Evolutionary conservation across 176 grass and related monocot genomes (phyloP).

Genomic region (Alloteropsis semialata): DNA sequence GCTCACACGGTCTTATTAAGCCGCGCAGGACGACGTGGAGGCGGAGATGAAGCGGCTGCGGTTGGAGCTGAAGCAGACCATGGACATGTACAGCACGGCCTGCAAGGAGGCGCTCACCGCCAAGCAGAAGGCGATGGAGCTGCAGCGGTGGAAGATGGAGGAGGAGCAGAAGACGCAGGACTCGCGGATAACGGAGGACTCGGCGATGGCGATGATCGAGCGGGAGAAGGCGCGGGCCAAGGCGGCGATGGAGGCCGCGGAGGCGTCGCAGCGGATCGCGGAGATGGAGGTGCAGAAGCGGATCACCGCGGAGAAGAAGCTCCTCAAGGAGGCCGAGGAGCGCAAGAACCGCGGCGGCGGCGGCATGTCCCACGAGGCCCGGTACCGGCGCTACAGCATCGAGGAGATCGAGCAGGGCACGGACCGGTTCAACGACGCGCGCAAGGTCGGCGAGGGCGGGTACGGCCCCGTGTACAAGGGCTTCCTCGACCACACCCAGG

Average conservation of each 20-base stretch:
- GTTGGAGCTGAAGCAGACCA: slow-evolving; percentile 88
- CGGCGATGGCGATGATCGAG: slow-evolving; percentile 60
- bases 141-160: slow-evolving; percentile 71
- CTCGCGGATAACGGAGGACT: slow-evolving; percentile 51
- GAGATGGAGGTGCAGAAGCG: slow-evolving; percentile 87
- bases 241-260: slow-evolving; percentile 65
- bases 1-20: too few species aligned
- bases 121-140: slow-evolving; percentile 81
- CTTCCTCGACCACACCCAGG: slow-evolving; percentile 75
- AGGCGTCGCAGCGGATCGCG: slow-evolving; percentile 60
- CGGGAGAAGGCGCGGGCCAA: slow-evolving; percentile 58
- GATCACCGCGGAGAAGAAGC: slow-evolving; percentile 60
- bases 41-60: slow-evolving; percentile 83
- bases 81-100: slow-evolving; percentile 98
- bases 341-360: slow-evolving; percentile 34
- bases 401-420: slow-evolving; percentile 90
- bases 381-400: slow-evolving; percentile 74
- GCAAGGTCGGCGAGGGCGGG: slow-evolving; percentile 89
- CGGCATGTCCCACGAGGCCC: slow-evolving; percentile 25
- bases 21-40: slow-evolving; percentile 95
- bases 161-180: slow-evolving; percentile 60
- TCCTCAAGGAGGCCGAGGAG: slow-evolving; percentile 62
- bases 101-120: slow-evolving; percentile 85
- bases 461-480: slow-evolving; percentile 88
- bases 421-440: slow-evolving; percentile 46